Evolutionary conservation across 2,329 filamentous ascomycete species (phyloP), one percentile per base, ranked within the genome.

Genomic region (Arachnomyces sp.): DNA sequence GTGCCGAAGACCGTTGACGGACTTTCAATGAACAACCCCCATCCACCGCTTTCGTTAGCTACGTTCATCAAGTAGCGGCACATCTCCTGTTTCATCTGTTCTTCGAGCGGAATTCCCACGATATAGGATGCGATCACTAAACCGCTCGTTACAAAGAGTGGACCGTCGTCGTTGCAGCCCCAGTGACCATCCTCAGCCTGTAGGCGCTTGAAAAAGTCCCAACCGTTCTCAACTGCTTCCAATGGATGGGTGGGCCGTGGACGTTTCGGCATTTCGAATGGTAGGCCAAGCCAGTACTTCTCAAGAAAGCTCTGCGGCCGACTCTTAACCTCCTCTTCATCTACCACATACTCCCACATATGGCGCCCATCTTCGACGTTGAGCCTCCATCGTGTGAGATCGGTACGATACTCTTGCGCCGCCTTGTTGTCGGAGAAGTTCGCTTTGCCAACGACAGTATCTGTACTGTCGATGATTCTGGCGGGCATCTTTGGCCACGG

Each of bases 371-470:
- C 39, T 13, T 34, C 32, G 15, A 29, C 39, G 29, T 14, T 14
- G 16, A 41, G 30, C 16, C 39, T 32, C 39, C 39, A 41, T 36
- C 18, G 51, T 6, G 44, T 54, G 32, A 45, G 48, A 36, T 57
- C 52, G 34, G 54, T 57, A 29, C 40, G 52, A n/a, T n/a, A n/a
- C n/a, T n/a, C n/a, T n/a, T n/a, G n/a, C n/a, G n/a, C n/a, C n/a
- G n/a, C n/a, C n/a, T n/a, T n/a, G n/a, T n/a, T n/a, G n/a, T n/a
- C n/a, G n/a, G n/a, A n/a, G n/a, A n/a, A n/a, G n/a, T n/a, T n/a
- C n/a, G n/a, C n/a, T n/a, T n/a, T n/a, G n/a, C n/a, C n/a, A n/a
- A n/a, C n/a, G n/a, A n/a, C n/a, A n/a, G n/a, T n/a, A n/a, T n/a
- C n/a, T n/a, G n/a, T n/a, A n/a, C n/a, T n/a, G n/a, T n/a, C n/a